Base-by-base conservation (phyloP, 2,329 filamentous ascomycete species). In the Tolypocladium ovalisporum region DNA sequence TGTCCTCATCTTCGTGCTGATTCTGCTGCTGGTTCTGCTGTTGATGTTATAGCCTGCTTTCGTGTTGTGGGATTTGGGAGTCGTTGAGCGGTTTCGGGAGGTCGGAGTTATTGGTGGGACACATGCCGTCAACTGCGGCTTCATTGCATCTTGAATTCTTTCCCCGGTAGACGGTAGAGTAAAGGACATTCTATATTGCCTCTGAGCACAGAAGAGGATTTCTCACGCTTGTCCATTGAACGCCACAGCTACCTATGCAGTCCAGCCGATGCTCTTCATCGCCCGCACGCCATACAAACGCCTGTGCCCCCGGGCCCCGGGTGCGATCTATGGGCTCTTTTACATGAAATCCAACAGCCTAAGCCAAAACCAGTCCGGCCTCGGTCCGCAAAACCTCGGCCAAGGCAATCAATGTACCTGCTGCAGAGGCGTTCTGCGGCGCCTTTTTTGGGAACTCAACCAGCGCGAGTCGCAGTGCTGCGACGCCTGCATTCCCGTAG, bases 1-100 rank as follows among this genome's bases (percentile, higher is more conserved):
- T 5, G 76, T 95, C 24, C 79, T 97, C 65, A 96, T 97, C 60
- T 84, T 94, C 61, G 89, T 96, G 40, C 78, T 97, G 63, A 90
- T 97, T 58, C 75, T 99, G 34, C 75, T 99, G 65, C 78, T 99
- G 66, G 82, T 97, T 61, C 75, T 99, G 64, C 76, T 97, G 49
- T 67, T 88, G 65, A 72, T 87, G 52, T 67, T 88, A 64, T 87
- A 72, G 55, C 29, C 40, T 37, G 24, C n/a, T 40, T 27, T 22
- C 29, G 19, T 35, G 4, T 52, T 52, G 17, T 52, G 17, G 47
- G 47, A 17, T n/a, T 52, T 22, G 10, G 29, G 29, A 52, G 47
- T n/a, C 29, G 12, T 52, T 15, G 29, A 52, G 47, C 47, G 44
- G 19, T 52, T 35, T 52, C 24, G 15, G 24, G 44, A 9, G 34